Conservation (phyloP, 176 grass and related monocot genomes). For the Eleusine coracana region DNA sequence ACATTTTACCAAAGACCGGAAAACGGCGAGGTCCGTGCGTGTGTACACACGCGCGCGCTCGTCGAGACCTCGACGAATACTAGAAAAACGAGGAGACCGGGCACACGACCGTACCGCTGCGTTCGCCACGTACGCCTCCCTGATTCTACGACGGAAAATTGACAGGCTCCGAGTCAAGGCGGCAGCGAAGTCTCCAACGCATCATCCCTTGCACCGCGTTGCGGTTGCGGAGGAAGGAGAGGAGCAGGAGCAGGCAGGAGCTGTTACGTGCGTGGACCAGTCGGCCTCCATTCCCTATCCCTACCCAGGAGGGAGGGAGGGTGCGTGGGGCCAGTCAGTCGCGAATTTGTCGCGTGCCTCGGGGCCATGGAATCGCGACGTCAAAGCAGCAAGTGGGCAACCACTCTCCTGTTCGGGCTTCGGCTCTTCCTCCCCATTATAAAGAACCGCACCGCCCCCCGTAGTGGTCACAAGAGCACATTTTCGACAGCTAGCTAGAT, state of each 20-base stretch:
- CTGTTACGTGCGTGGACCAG: constrained; percentile 4
- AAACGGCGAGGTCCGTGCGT: neutral
- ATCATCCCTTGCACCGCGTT: constrained; percentile 15
- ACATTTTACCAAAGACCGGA: constrained; percentile 38
- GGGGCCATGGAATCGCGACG: constrained; percentile 36
- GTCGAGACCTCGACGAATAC: neutral
- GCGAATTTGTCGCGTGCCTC: constrained; percentile 36
- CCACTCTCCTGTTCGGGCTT: neutral
- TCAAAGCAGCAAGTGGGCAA: constrained; percentile 18
- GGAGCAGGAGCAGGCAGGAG: neutral
- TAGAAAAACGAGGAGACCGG: neutral
- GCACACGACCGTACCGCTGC: too few species aligned
- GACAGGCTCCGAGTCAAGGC: constrained; percentile 13
- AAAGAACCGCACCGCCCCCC: neutral
- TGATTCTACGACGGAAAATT: too few species aligned
- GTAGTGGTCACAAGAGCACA: neutral
- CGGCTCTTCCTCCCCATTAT: constrained; percentile 10
- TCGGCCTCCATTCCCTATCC: neutral
- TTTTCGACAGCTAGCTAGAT: constrained; percentile 17
- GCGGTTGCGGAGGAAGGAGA: neutral
- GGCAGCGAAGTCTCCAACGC: constrained; percentile 23
- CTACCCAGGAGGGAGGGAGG: neutral
- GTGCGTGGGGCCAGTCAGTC: neutral
- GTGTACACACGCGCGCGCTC: neutral
- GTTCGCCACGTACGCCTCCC: neutral